A percentile compares a stretch with the other conserved stretches of the same genome.
Evolutionary conservation across 148 eudicot species (phyloP).

Genomic region (Vaccinium corymbosum): DNA sequence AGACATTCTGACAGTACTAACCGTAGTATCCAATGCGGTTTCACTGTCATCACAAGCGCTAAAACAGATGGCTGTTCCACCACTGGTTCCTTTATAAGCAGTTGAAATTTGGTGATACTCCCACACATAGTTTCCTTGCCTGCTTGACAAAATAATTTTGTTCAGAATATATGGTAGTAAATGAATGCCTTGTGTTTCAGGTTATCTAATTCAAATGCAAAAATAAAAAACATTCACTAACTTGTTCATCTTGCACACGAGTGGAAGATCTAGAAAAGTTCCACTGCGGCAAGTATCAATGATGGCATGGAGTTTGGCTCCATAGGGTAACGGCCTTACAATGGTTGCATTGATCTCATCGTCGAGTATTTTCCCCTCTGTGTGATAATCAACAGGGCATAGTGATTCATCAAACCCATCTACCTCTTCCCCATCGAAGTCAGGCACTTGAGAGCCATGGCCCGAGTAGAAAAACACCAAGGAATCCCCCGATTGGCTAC

Average conservation of each 20-base stretch:
- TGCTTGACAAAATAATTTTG: slow-evolving; percentile 7
- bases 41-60: slow-evolving; percentile 44
- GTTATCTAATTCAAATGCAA: not conserved
- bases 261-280: slow-evolving; percentile 40
- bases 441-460: slow-evolving; percentile 27
- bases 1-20: slow-evolving; percentile 3
- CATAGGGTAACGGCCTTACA: slow-evolving; percentile 33
- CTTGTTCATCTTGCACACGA: slow-evolving; percentile 32
- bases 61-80: slow-evolving; percentile 35
- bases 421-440: slow-evolving; percentile 28
- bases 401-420: slow-evolving; percentile 42
- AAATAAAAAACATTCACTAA: not conserved
- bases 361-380: slow-evolving; percentile 32
- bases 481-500: slow-evolving; percentile 44
- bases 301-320: slow-evolving; percentile 43
- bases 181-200: not conserved
- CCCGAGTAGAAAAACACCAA: slow-evolving; percentile 43
- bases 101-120: slow-evolving; percentile 7
- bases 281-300: slow-evolving; percentile 46
- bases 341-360: slow-evolving; percentile 41
- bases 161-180: not conserved
- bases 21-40: slow-evolving; percentile 30
- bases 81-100: slow-evolving; percentile 32
- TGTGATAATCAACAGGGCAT: slow-evolving; percentile 37
- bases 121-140: slow-evolving; percentile 29